Conservation (phyloP, 192 early-diverging fungal genomes). For the Umbelopsis isabellina region DNA sequence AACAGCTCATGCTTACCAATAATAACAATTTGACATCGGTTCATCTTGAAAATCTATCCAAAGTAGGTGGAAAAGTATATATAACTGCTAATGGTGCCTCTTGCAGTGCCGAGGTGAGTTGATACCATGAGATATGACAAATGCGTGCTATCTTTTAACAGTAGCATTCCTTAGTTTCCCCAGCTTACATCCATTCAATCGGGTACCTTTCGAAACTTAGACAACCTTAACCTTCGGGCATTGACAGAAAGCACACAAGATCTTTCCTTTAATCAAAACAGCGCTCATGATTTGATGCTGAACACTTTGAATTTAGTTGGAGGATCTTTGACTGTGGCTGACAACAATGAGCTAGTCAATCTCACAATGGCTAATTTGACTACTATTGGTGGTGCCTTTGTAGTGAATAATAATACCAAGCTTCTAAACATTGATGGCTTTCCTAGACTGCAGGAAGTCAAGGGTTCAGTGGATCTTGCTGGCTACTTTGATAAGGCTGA, state of each 20-base stretch:
- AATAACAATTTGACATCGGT: slow-evolving; percentile 37
- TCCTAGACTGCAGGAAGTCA: slow-evolving; percentile 55
- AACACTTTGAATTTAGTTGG: slow-evolving; percentile 48
- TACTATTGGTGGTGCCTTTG: slow-evolving; percentile 62
- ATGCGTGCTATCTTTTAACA: background rate
- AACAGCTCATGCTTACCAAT: slow-evolving; percentile 26
- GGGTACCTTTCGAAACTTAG: slow-evolving; percentile 60
- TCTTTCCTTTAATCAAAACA: slow-evolving; percentile 65
- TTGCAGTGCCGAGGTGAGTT: slow-evolving; percentile 16
- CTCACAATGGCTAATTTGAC: slow-evolving; percentile 58
- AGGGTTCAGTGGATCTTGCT: slow-evolving; percentile 57
- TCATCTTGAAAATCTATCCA: slow-evolving; percentile 26
- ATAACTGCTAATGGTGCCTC: slow-evolving; percentile 28
- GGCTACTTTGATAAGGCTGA: slow-evolving; percentile 61
- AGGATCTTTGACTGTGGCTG: slow-evolving; percentile 60
- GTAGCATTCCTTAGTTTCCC: slow-evolving; percentile 38
- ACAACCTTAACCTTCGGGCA: slow-evolving; percentile 44
- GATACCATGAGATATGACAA: background rate
- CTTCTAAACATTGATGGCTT: slow-evolving; percentile 58
- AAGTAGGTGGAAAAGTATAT: slow-evolving; percentile 20
- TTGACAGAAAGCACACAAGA: slow-evolving; percentile 52
- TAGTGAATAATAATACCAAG: slow-evolving; percentile 70
- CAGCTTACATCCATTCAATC: slow-evolving; percentile 56
- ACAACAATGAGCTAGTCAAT: slow-evolving; percentile 60
- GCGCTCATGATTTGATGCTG: slow-evolving; percentile 49